A percentile compares a stretch with the other conserved stretches of the same genome.
These are phyloP conservation scores for Polychaeton citri DNA, from an alignment of 2,329 filamentous ascomycete species.

Conservation along the genomic window DNA sequence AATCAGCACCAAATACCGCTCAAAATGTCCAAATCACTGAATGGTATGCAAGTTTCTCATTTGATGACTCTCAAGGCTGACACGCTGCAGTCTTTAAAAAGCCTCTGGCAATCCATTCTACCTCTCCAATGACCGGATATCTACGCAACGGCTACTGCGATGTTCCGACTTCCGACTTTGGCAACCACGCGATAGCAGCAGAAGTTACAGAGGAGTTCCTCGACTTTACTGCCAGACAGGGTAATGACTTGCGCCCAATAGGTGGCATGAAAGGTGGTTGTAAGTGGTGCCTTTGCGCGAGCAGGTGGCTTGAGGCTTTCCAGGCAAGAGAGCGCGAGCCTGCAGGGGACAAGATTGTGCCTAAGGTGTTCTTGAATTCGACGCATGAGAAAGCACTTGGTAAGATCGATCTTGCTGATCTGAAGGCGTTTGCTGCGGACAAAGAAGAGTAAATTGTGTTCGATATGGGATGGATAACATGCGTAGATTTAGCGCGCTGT, in stretches of 20 bases:
- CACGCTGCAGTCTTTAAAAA: conserved; percentile 38
- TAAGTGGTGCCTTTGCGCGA: conserved; percentile 51
- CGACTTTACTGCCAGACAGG: conserved; percentile 44
- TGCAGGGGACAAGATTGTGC: conserved; percentile 30
- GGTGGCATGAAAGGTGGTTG: conserved; percentile 43
- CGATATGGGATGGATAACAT: neutral
- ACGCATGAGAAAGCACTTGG: conserved; percentile 40
- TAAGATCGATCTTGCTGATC: conserved; percentile 33
- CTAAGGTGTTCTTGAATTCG: conserved; percentile 36
- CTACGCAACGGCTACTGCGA: conserved; percentile 49
- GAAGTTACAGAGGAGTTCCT: conserved; percentile 49
- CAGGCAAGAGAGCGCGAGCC: conserved; percentile 35
- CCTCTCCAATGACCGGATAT: conserved; percentile 47
- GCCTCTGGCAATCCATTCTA: conserved; percentile 45
- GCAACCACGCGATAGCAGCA: conserved; percentile 48
- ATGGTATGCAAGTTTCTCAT: conserved; percentile 9
- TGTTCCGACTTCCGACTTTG: conserved; percentile 39
- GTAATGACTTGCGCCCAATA: conserved; percentile 43
- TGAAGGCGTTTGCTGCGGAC: conserved; percentile 37
- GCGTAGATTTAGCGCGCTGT: no score
- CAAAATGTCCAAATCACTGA: conserved; percentile 23
- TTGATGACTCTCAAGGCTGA: no score
- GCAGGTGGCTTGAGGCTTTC: conserved; percentile 41
- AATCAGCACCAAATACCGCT: conserved; percentile 2
- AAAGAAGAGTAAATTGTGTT: conserved; percentile 19